These are phyloP conservation scores for Eutypa lata DNA, from an alignment of 2,329 filamentous ascomycete species.

Conservation along the genomic window DNA sequence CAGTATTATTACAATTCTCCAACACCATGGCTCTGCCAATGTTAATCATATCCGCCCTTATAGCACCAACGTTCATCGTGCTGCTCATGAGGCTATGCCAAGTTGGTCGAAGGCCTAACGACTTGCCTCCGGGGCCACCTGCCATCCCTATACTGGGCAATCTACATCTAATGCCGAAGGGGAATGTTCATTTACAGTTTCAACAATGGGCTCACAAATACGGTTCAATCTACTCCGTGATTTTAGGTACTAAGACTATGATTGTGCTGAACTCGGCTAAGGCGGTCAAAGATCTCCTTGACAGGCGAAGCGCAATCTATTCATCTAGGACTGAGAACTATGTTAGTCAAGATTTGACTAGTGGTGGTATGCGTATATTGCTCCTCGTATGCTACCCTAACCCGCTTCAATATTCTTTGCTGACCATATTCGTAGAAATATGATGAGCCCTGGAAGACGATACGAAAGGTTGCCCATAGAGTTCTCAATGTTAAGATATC, in stretches of 20 bases:
- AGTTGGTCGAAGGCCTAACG: slow-evolving; percentile 23
- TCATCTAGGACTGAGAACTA: slow-evolving; percentile 40
- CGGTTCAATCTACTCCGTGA: slow-evolving; percentile 44
- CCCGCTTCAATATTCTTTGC: no score
- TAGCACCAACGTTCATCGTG: no score
- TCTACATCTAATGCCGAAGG: slow-evolving; percentile 43
- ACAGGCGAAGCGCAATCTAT: slow-evolving; percentile 47
- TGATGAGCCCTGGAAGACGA: slow-evolving; percentile 23
- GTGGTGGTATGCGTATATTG: slow-evolving; percentile 10
- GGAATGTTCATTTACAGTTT: slow-evolving; percentile 41
- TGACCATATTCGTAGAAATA: slow-evolving; percentile 15
- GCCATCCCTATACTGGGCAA: slow-evolving; percentile 51
- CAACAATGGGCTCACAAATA: slow-evolving; percentile 50
- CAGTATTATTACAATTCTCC: no score
- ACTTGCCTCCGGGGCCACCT: slow-evolving; percentile 47
- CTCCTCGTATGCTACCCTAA: slow-evolving; percentile 15
- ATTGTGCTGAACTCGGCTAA: slow-evolving; percentile 42
- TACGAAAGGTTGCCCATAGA: slow-evolving; percentile 36
- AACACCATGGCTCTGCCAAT: no score
- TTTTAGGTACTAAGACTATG: slow-evolving; percentile 43
- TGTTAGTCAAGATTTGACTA: slow-evolving; percentile 31
- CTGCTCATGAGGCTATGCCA: no score
- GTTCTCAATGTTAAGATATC: slow-evolving; percentile 42
- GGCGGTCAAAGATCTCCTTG: slow-evolving; percentile 48
- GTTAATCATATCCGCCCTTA: no score